Percentiles rank a stretch among this genome's conserved stretches.
Conservation (phyloP, 139 green algal species). For the Microglena sp. region DNA sequence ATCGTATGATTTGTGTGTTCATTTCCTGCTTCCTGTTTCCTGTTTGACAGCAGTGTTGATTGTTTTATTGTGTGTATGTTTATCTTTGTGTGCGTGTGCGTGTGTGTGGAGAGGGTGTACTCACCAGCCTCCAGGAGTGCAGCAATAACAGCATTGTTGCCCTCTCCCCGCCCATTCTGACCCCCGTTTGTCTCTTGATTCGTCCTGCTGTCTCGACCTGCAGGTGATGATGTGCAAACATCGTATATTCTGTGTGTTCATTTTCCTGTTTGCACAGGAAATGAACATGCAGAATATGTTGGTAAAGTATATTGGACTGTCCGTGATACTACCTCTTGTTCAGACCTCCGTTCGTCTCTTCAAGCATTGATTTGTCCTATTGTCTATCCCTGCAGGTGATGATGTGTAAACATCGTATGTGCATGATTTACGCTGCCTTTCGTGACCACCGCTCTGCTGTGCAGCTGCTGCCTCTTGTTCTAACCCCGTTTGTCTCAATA, state of each 20-base stretch:
- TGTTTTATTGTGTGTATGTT: no score
- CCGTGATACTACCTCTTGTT: no score
- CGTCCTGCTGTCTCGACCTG: no score
- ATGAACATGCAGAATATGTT: no score
- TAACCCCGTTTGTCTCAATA: not conserved
- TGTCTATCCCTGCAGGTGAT: constrained; percentile 15
- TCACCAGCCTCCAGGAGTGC: no score
- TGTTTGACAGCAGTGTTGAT: no score
- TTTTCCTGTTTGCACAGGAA: not conserved
- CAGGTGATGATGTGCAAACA: constrained; percentile 15
- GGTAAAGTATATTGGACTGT: no score
- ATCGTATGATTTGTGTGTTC: constrained; percentile 6
- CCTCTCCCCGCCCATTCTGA: no score
- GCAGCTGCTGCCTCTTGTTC: not conserved
- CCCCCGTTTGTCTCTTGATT: not conserved
- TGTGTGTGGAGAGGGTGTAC: no score
- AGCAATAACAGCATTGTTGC: no score
- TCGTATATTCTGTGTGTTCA: constrained; percentile 15
- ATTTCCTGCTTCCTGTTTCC: not conserved
- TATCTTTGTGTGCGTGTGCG: no score
- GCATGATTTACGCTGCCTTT: constrained; percentile 43
- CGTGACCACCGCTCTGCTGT: constrained; percentile 22
- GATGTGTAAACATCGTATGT: constrained; percentile 38
- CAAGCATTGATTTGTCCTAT: not conserved
- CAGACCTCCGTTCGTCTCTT: no score